Conservation (phyloP, 1,284 basidiomycete species). For the Sporisorium iseilematis-ciliati region DNA sequence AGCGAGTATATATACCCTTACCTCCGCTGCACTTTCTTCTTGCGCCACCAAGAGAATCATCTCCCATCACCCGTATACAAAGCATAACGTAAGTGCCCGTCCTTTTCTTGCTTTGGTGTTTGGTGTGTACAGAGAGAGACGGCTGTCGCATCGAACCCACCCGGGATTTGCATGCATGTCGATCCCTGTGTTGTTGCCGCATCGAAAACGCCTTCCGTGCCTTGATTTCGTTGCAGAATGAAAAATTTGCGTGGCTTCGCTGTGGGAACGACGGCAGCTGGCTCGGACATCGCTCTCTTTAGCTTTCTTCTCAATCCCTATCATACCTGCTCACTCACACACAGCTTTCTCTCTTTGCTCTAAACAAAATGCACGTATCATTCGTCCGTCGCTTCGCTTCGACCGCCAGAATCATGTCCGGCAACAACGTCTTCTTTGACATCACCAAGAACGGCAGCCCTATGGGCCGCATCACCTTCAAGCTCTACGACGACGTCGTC, state of each 20-base stretch:
- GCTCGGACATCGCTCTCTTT: slow-evolving; percentile 1
- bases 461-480: slow-evolving; percentile 64
- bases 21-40: background rate
- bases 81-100: slow-evolving; percentile 30
- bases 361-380: slow-evolving; percentile 48
- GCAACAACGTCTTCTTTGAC: slow-evolving; percentile 76
- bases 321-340: slow-evolving; percentile 54
- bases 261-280: background rate
- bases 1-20: slow-evolving; percentile 20
- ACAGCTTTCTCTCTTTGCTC: slow-evolving; percentile 23
- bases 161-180: background rate
- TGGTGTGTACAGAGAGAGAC: background rate
- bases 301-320: background rate
- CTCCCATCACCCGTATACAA: slow-evolving; percentile 5
- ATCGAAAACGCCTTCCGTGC: too few species aligned
- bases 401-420: slow-evolving; percentile 64
- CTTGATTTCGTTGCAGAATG: background rate
- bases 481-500: slow-evolving; percentile 66
- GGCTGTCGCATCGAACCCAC: background rate
- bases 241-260: background rate
- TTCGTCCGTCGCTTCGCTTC: slow-evolving; percentile 63
- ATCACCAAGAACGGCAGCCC: slow-evolving; percentile 74
- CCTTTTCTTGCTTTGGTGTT: background rate
- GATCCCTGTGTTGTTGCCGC: too few species aligned
- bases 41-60: background rate